These are phyloP conservation scores for Solanum pennellii DNA, from an alignment of 257 asterid genomes.

Conservation along the genomic window DNA sequence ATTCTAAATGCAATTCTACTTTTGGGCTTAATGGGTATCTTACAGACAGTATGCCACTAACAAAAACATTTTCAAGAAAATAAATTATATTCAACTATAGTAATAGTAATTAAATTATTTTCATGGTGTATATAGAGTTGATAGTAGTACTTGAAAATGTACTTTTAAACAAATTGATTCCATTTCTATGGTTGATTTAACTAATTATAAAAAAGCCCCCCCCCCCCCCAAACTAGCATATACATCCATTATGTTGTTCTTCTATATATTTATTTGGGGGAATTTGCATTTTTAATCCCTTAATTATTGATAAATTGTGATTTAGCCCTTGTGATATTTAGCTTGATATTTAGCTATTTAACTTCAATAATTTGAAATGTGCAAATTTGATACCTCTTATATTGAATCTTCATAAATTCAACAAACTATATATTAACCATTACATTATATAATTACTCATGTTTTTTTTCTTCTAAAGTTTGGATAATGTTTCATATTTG, in stretches of 20 bases:
- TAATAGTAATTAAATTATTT: background rate
- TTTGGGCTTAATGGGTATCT: background rate
- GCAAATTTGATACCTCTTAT: background rate
- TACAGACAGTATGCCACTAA: background rate
- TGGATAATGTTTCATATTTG: background rate
- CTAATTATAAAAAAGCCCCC: background rate
- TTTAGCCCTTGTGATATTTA: background rate
- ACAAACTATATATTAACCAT: background rate
- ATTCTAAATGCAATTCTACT: background rate
- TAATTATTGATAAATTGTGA: background rate
- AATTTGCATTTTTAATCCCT: background rate
- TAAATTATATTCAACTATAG: background rate
- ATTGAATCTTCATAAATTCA: background rate
- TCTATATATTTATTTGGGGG: background rate
- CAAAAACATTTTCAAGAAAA: background rate
- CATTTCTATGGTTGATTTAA: background rate
- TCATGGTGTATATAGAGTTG: background rate
- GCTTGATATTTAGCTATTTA: background rate
- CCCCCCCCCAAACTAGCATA: background rate
- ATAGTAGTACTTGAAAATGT: background rate
- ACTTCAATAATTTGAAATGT: background rate
- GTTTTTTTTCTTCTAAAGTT: background rate
- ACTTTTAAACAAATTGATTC: background rate
- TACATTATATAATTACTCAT: background rate
- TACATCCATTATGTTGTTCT: slow-evolving; percentile 10